phyloP scores from a whole-genome alignment of 345 rosid species.

The Salix koriyanagi region DNA sequence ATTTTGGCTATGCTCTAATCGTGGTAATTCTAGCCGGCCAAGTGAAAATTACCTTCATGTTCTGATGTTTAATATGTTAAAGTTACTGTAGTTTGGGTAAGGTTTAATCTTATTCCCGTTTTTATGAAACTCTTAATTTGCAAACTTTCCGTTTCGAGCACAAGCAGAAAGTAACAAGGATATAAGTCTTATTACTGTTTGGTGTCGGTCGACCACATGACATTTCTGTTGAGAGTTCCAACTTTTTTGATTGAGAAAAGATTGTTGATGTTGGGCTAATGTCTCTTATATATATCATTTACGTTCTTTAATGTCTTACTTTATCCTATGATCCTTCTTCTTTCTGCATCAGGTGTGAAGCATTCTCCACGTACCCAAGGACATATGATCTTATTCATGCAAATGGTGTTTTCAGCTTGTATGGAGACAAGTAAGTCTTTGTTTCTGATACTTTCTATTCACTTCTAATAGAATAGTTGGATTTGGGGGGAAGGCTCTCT shows the following conservation, averaged over 20 bases:
- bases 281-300: no score
- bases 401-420: constrained; percentile 31
- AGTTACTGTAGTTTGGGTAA: neutral
- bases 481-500: neutral
- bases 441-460: neutral
- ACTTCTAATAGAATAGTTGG: neutral
- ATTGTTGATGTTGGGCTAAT: no score
- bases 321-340: neutral
- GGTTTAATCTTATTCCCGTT: neutral
- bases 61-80: neutral
- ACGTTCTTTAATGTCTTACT: neutral
- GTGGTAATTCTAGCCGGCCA: neutral
- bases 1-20: neutral
- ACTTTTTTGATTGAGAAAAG: no score
- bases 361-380: constrained; percentile 33
- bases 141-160: neutral
- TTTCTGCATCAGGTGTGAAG: constrained; percentile 27
- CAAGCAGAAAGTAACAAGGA: neutral
- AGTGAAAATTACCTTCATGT: neutral
- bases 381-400: constrained; percentile 36
- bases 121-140: neutral
- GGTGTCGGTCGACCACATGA: no score
- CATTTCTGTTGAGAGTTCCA: no score
- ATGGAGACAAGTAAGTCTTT: constrained; percentile 27
- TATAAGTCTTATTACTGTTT: no score